Base-by-base conservation (phyloP, 352 stramenopile species). In the Globisporangium polare region DNA sequence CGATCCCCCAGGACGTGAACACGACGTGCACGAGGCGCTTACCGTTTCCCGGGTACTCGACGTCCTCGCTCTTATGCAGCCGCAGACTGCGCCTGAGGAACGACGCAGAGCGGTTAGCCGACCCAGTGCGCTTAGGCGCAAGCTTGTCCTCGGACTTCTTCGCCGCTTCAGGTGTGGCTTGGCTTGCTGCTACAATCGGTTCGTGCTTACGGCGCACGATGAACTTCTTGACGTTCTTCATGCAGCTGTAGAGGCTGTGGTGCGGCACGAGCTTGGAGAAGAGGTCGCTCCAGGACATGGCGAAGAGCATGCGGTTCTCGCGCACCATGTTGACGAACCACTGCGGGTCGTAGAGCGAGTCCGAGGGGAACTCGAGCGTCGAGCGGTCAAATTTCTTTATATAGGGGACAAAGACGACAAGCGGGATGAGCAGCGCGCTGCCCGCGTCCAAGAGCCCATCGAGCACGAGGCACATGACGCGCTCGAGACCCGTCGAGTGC, bases 1-100 rank as follows among this genome's bases (percentile, higher is more conserved):
- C 66, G 43, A 71, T 50, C 0, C 71, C 71, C 71, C 71, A 75
- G 29, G 33, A 57, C 24, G 67, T 64, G 56, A 78, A 78, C 55
- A 75, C 71, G 22, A 74, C 41, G 33, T 75, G 71, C 5, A 68
- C 62, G 7, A 78, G 64, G 4, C 66, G 58, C 49, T 65, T 65
- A 53, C 53, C 46, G 1, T 22, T 37, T 18, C 46, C 29, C 1
- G 53, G 61, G 53, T 67, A 62, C 47, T 59, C 46, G 41, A 58
- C 33, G 15, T 42, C 8, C 18, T 42, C 50, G 18, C 29, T 31
- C n/a, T 55, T 55, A 18, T 45, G 39, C 39, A 41, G 49, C 5
- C 27, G 17, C 17, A 39, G 31, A 18, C 27, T 41, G 27, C 27
- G 31, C 27, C 10, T 42, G 27, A 55, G 9, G 26, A 22, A 39